These are phyloP conservation scores for Boletus vinaceobasis DNA, from an alignment of 768 basidiomycete genomes.

Conservation along the genomic window DNA sequence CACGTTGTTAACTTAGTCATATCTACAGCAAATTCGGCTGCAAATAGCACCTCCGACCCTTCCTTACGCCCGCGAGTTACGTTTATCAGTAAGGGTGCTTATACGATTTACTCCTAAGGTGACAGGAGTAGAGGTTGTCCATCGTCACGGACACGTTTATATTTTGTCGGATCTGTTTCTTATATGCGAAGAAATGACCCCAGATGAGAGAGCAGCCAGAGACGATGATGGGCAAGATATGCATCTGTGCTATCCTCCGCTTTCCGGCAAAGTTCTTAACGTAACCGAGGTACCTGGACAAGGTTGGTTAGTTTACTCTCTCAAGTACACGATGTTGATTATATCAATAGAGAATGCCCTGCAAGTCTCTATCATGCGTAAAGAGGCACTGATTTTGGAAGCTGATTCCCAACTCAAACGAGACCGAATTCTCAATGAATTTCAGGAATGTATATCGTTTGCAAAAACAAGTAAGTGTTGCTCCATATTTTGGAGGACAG, in stretches of 20 bases:
- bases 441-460: slow-evolving; percentile 84
- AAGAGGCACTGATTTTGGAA: slow-evolving; percentile 75
- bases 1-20: slow-evolving; percentile 2
- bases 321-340: slow-evolving; percentile 10
- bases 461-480: slow-evolving; percentile 60
- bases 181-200: slow-evolving; percentile 79
- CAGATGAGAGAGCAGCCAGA: slow-evolving; percentile 52
- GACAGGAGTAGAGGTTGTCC: slow-evolving; percentile 71
- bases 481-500: not conserved
- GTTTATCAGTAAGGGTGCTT: slow-evolving; percentile 65
- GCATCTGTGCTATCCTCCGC: slow-evolving; percentile 91
- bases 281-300: slow-evolving; percentile 59
- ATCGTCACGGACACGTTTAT: slow-evolving; percentile 76
- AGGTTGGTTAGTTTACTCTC: slow-evolving; percentile 41
- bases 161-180: slow-evolving; percentile 92
- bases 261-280: slow-evolving; percentile 89
- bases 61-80: slow-evolving; percentile 73
- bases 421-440: slow-evolving; percentile 62
- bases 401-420: slow-evolving; percentile 54
- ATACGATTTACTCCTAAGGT: slow-evolving; percentile 76
- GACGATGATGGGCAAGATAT: slow-evolving; percentile 69
- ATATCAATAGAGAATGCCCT: slow-evolving; percentile 60
- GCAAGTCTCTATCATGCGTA: slow-evolving; percentile 80
- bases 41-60: slow-evolving; percentile 84
- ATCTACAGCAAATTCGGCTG: slow-evolving; percentile 71